A percentile compares a stretch with the other conserved stretches of the same genome.
Evolutionary conservation across 2,329 filamentous ascomycete genomes (phyloP).

Genomic region (Arthrobotrys conoides): DNA sequence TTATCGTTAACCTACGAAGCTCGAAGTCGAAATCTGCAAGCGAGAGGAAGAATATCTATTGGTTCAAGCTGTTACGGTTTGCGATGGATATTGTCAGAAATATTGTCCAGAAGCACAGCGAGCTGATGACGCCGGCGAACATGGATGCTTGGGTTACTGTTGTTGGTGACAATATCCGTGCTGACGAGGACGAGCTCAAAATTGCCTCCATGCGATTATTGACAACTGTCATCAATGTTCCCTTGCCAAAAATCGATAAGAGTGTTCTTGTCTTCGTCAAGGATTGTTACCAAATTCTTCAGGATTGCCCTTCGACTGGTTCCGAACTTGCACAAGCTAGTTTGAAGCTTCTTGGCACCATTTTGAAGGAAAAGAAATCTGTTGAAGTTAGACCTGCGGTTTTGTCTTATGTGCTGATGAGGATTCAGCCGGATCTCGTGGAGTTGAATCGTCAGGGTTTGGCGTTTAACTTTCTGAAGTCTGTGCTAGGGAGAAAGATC

Average conservation of each 20-base stretch:
- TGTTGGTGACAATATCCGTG: slow-evolving; percentile 86
- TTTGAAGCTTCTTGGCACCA: slow-evolving; percentile 86
- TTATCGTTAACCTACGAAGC: slow-evolving; percentile 82
- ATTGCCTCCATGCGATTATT: slow-evolving; percentile 88
- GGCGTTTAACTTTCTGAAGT: slow-evolving; percentile 93
- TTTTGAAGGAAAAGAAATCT: slow-evolving; percentile 84
- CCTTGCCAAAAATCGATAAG: slow-evolving; percentile 78
- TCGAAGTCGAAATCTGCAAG: slow-evolving; percentile 81
- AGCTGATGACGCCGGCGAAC: slow-evolving; percentile 82
- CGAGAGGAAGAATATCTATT: slow-evolving; percentile 81
- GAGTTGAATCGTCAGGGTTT: slow-evolving; percentile 92
- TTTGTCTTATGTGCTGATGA: slow-evolving; percentile 84
- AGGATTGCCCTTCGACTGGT: slow-evolving; percentile 81
- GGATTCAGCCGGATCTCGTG: slow-evolving; percentile 88
- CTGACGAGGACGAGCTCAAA: slow-evolving; percentile 91
- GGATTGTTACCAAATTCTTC: slow-evolving; percentile 86
- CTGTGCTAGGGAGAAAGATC: slow-evolving; percentile 86
- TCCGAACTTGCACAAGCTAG: slow-evolving; percentile 89
- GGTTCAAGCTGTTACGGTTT: slow-evolving; percentile 89
- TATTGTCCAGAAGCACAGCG: slow-evolving; percentile 87
- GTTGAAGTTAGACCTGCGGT: slow-evolving; percentile 84
- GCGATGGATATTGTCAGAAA: slow-evolving; percentile 87
- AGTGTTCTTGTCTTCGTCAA: slow-evolving; percentile 83
- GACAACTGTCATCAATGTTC: slow-evolving; percentile 85
- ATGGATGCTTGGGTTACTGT: slow-evolving; percentile 88